Evolutionary conservation across 306 rosid species (phyloP).

Genomic region (Cucurbita moschata): DNA sequence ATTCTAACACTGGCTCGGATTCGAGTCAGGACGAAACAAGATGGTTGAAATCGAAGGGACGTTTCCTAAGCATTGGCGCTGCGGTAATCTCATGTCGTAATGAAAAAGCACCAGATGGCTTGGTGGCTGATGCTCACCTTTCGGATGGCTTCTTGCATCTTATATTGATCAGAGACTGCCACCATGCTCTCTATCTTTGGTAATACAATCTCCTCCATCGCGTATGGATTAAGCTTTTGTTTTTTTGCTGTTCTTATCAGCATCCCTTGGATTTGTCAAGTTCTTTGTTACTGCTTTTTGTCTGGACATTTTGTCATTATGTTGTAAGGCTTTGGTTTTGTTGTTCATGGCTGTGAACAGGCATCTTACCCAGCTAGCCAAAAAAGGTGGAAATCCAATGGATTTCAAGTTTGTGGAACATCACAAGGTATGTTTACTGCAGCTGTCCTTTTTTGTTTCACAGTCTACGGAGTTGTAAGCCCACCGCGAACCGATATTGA

Average conservation of each 20-base stretch:
- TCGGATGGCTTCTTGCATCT: conserved; percentile 91
- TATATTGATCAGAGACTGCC: conserved; percentile 65
- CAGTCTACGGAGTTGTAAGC: no score
- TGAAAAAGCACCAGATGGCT: conserved; percentile 89
- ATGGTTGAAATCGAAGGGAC: conserved; percentile 72
- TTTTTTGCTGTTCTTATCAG: not conserved
- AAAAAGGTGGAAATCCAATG: conserved; percentile 69
- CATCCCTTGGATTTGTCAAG: not conserved
- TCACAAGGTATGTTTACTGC: conserved; percentile 40
- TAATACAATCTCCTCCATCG: conserved; percentile 11
- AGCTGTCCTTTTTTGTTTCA: not conserved
- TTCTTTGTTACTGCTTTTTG: not conserved
- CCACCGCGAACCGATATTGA: no score
- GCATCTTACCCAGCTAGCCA: conserved; percentile 82
- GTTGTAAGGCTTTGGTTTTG: not conserved
- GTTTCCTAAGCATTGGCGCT: conserved; percentile 78
- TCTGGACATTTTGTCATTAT: not conserved
- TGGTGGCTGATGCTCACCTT: conserved; percentile 94
- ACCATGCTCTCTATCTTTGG: conserved; percentile 78
- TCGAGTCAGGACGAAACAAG: conserved; percentile 29
- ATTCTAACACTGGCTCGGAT: conserved; percentile 14
- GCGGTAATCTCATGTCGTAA: conserved; percentile 79
- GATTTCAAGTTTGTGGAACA: conserved; percentile 80
- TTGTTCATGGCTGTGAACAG: conserved; percentile 18
- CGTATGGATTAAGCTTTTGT: not conserved